Percentiles rank a stretch among this genome's conserved stretches.
These are phyloP conservation scores for Penicillium roqueforti DNA, from an alignment of 495 filamentous ascomycete species.

Conservation along the genomic window DNA sequence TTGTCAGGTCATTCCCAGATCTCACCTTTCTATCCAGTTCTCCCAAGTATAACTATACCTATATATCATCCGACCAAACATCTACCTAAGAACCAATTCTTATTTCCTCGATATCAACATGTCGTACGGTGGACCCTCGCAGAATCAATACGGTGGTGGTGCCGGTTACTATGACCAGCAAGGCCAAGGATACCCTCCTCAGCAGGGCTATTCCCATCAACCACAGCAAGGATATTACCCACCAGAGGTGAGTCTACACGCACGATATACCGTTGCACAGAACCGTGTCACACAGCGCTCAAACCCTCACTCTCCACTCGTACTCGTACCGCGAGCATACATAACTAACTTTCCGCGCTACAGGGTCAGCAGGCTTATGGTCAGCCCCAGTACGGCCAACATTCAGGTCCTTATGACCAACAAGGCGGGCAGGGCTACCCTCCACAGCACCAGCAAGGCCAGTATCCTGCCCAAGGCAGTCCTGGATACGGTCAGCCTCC, in stretches of 20 bases:
- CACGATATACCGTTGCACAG: neutral
- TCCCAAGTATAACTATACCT: neutral
- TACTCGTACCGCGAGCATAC: neutral
- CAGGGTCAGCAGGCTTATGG: constrained; percentile 20
- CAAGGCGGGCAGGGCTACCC: constrained; percentile 14
- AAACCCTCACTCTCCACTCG: neutral
- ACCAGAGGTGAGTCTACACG: constrained; percentile 20
- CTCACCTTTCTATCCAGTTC: neutral
- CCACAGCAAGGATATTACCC: constrained; percentile 30
- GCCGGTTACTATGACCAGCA: constrained; percentile 18
- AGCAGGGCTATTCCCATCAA: constrained; percentile 17
- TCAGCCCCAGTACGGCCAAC: constrained; percentile 15
- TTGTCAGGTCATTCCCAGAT: neutral
- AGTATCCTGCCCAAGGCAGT: constrained; percentile 13
- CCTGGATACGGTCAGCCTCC: constrained; percentile 21
- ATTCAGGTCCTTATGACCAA: constrained; percentile 19
- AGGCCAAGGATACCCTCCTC: constrained; percentile 5
- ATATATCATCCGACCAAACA: neutral
- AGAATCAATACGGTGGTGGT: constrained; percentile 17
- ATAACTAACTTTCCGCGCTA: constrained; percentile 7
- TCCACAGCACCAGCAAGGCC: constrained; percentile 22
- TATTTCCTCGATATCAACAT: constrained; percentile 12
- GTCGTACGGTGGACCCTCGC: constrained; percentile 19
- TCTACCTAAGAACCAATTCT: neutral
- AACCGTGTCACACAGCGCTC: neutral